phyloP scores from a whole-genome alignment of 2,329 filamentous ascomycete genomes.

The Colletotrichum sp. region DNA sequence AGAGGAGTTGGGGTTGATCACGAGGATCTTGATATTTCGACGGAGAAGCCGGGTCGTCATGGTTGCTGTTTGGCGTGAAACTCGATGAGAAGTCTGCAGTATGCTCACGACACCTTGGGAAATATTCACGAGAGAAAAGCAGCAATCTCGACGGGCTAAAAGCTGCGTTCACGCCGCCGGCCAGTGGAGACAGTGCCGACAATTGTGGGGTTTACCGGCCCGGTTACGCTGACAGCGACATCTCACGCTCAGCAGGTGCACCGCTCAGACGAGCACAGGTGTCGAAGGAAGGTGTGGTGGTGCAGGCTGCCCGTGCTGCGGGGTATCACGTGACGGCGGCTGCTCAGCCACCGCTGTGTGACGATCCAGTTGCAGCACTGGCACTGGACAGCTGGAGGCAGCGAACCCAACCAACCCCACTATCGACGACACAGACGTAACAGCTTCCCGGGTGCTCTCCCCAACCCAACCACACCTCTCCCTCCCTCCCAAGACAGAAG shows the following conservation, averaged over 20 bases:
- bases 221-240: neutral
- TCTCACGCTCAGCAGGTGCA: neutral
- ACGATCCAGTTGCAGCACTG: conserved; percentile 12
- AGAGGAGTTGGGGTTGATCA: conserved; percentile 84
- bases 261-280: neutral
- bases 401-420: conserved; percentile 19
- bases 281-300: neutral
- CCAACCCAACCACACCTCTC: conserved; percentile 10
- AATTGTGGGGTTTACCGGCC: neutral
- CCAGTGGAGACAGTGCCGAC: neutral
- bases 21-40: conserved; percentile 57
- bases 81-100: neutral
- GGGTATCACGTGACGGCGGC: conserved; percentile 40
- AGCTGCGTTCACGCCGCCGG: neutral
- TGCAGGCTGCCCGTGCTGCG: conserved; percentile 23
- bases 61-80: neutral
- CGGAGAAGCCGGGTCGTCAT: conserved; percentile 34
- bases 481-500: conserved; percentile 33
- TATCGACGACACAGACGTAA: conserved; percentile 24
- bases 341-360: conserved; percentile 19
- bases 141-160: neutral
- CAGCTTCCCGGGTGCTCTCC: conserved; percentile 16
- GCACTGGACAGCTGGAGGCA: conserved; percentile 6
- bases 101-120: neutral
- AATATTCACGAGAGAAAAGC: neutral